Evolutionary conservation across 345 rosid species (phyloP).

Genomic region (Aquilaria malaccensis): DNA sequence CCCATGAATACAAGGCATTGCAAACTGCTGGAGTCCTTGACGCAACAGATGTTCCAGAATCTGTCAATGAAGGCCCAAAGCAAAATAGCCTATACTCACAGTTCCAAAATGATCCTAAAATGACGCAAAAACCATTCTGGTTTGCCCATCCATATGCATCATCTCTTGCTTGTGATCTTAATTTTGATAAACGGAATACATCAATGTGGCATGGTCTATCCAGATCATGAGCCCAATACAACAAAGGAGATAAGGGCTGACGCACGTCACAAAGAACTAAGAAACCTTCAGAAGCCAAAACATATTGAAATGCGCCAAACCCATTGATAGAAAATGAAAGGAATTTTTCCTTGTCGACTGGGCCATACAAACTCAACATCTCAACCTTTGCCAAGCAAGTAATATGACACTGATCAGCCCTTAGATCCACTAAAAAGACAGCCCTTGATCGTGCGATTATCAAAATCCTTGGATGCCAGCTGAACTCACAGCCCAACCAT

Average conservation of each 20-base stretch:
- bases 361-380: conserved; percentile 30
- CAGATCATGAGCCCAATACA: conserved; percentile 62
- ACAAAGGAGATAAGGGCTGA: conserved; percentile 42
- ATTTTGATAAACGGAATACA: conserved; percentile 48
- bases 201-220: conserved; percentile 45
- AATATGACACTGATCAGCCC: conserved; percentile 28
- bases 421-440: conserved; percentile 44
- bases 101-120: conserved; percentile 70
- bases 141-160: conserved; percentile 32
- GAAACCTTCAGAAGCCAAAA: conserved; percentile 40
- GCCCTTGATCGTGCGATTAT: conserved; percentile 51
- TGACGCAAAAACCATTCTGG: conserved; percentile 37
- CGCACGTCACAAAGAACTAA: conserved; percentile 57
- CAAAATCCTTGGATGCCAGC: conserved; percentile 51
- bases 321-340: conserved; percentile 39
- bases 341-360: conserved; percentile 32
- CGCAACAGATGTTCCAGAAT: conserved; percentile 13
- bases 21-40: conserved; percentile 20
- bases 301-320: conserved; percentile 41
- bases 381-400: conserved; percentile 40
- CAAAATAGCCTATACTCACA: conserved; percentile 54
- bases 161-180: conserved; percentile 35
- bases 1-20: conserved; percentile 46
- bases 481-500: conserved; percentile 64
- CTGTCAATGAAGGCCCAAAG: conserved; percentile 51